Evolutionary conservation across 2,329 filamentous ascomycete genomes (phyloP), one percentile per base, ranked within the genome.

Genomic region (Coniochaeta sp.): DNA sequence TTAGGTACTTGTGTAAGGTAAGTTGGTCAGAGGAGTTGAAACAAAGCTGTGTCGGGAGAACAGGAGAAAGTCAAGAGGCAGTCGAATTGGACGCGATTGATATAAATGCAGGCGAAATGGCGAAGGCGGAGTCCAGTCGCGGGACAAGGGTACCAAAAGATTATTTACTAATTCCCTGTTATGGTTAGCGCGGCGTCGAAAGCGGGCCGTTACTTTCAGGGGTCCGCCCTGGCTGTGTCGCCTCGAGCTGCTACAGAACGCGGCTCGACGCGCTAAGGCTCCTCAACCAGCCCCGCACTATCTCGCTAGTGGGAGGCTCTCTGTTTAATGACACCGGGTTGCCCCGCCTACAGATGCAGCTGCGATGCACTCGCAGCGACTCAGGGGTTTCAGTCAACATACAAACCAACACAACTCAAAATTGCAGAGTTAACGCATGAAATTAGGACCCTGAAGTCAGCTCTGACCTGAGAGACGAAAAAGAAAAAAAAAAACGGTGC

Each of bases 41-140:
- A 2, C 22, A 9, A 22, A 28, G 47, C n/a, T 28, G 47, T 47
- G 22, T 28, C 28, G 22, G 22, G 24, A 50, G 44, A 50, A 2
- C 22, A 28, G 22, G 47, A 47, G 8, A 2, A 24, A 9, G 19
- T 24, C 42, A 47, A 17, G 47, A 52, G 30, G 42, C 16, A 52
- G 42, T 47, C 8, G 19, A 47, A 2, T 14, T 22, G 42, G 26
- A 52, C 47, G 47, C 47, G 24, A 12, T 28, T 52, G 47, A 52
- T 52, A n/a, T 47, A 2, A 52, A 30, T 30, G 24, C 8, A 52
- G 24, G 54, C n/a, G 30, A 28, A 24, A 32, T 40, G 52, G 52
- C 52, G 28, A 56, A 56, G 54, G 54, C 54, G 54, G 54, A 56
- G 54, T 56, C 26, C 54, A 56, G 28, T 56, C 54, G 30, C 28